phyloP scores from a whole-genome alignment of 2,329 filamentous ascomycete species.

The Erysiphe neolycopersici region DNA sequence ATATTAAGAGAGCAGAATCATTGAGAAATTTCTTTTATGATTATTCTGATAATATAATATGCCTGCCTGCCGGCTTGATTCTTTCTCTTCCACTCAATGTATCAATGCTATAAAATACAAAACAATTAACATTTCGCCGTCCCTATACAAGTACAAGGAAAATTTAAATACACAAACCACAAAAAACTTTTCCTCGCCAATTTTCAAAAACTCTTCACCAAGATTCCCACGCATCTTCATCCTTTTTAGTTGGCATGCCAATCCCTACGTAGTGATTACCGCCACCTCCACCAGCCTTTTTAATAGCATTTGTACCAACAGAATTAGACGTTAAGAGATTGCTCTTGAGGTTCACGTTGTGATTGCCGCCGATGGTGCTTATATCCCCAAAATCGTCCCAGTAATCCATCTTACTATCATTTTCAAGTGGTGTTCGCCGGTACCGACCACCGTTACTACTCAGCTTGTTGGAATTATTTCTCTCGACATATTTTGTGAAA shows the following conservation, averaged over 20 bases:
- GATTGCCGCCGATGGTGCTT: slow-evolving; percentile 1
- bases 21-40: no score
- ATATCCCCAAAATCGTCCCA: slow-evolving; percentile 67
- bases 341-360: neutral
- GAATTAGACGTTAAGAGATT: slow-evolving; percentile 5
- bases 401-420: slow-evolving; percentile 49
- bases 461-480: slow-evolving; percentile 17
- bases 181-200: no score
- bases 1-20: no score
- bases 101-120: no score
- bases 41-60: no score
- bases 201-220: slow-evolving; percentile 5
- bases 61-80: no score
- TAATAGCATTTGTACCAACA: slow-evolving; percentile 11
- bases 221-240: slow-evolving; percentile 35
- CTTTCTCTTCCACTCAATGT: no score
- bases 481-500: slow-evolving; percentile 74
- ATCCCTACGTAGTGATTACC: neutral
- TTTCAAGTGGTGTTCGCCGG: slow-evolving; percentile 19
- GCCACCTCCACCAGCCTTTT: slow-evolving; percentile 7
- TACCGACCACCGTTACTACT: slow-evolving; percentile 4
- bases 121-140: no score
- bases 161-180: no score
- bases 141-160: no score
- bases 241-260: slow-evolving; percentile 15